A percentile compares a stretch with the other conserved stretches of the same genome.
Conservation (phyloP, 2,329 filamentous ascomycete genomes). For the Proliferodiscus dingleyae region DNA sequence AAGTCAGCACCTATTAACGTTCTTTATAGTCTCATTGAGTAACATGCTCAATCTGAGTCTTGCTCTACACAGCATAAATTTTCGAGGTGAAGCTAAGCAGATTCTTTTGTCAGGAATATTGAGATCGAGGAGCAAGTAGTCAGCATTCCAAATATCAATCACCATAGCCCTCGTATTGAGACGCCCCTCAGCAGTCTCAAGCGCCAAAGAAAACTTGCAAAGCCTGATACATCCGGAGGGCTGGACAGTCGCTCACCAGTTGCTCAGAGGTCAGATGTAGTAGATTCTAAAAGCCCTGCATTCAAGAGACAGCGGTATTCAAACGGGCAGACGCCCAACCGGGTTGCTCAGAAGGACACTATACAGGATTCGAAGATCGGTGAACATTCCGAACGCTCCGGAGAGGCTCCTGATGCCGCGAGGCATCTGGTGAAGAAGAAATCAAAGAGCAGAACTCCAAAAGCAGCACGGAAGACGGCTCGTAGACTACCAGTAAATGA, state of each 20-base stretch:
- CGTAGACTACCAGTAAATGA: constrained; percentile 20
- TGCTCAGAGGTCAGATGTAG: neutral
- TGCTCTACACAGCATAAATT: too few species aligned
- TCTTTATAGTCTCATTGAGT: too few species aligned
- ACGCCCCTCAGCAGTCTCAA: neutral
- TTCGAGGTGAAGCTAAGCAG: too few species aligned
- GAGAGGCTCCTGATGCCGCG: neutral
- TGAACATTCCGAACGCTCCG: neutral
- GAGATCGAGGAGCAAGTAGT: neutral
- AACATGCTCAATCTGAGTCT: too few species aligned
- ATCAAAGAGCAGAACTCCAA: neutral
- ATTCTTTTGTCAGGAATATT: too few species aligned
- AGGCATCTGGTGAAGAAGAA: neutral
- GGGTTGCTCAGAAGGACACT: constrained; percentile 1
- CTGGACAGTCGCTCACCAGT: neutral
- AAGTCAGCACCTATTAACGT: neutral
- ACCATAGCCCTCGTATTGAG: neutral
- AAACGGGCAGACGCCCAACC: constrained; percentile 1
- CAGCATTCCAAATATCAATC: neutral
- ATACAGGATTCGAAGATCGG: constrained; percentile 1
- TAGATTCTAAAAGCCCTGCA: neutral
- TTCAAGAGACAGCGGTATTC: constrained; percentile 3
- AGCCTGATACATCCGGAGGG: neutral
- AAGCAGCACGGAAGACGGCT: constrained; percentile 4
- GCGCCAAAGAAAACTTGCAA: neutral